These are phyloP conservation scores for Vicia villosa DNA, from an alignment of 306 rosid genomes.

Conservation along the genomic window DNA sequence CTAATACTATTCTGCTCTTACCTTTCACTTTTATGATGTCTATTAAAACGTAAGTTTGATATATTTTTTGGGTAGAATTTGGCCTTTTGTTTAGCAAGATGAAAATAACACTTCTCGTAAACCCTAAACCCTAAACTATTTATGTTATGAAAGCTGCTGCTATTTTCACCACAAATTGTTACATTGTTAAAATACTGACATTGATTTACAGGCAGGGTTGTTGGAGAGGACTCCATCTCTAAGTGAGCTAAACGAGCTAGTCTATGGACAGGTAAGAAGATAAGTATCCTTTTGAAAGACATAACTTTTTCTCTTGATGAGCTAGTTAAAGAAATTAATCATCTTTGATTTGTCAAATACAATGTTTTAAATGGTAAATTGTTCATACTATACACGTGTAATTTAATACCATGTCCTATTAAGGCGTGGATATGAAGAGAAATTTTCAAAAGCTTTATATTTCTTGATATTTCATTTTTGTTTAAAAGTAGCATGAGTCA, in stretches of 20 bases:
- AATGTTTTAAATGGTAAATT: slow-evolving; percentile 7
- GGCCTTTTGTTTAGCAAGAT: slow-evolving; percentile 10
- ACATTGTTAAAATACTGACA: slow-evolving; percentile 44
- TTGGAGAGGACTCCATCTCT: slow-evolving; percentile 94
- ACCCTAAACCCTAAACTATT: slow-evolving; percentile 12
- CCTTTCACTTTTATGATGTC: slow-evolving; percentile 2
- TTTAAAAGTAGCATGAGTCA: slow-evolving; percentile 8
- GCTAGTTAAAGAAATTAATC: slow-evolving; percentile 17
- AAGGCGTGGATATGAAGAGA: background rate
- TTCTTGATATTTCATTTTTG: slow-evolving; percentile 25
- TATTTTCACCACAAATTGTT: slow-evolving; percentile 25
- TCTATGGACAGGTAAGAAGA: slow-evolving; percentile 85
- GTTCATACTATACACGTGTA: background rate
- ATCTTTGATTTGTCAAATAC: slow-evolving; percentile 37
- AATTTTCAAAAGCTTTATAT: background rate
- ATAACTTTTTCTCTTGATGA: slow-evolving; percentile 23
- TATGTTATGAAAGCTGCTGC: slow-evolving; percentile 6
- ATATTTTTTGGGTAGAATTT: slow-evolving; percentile 10
- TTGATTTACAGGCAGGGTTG: slow-evolving; percentile 68
- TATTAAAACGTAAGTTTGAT: slow-evolving; percentile 15
- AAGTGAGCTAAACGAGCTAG: slow-evolving; percentile 87
- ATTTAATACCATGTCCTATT: background rate
- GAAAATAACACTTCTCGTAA: slow-evolving; percentile 26
- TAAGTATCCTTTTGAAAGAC: slow-evolving; percentile 21
- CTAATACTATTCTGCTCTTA: slow-evolving; percentile 5